Base-by-base conservation (phyloP, 495 filamentous ascomycete species). In the Cryomyces minteri region DNA sequence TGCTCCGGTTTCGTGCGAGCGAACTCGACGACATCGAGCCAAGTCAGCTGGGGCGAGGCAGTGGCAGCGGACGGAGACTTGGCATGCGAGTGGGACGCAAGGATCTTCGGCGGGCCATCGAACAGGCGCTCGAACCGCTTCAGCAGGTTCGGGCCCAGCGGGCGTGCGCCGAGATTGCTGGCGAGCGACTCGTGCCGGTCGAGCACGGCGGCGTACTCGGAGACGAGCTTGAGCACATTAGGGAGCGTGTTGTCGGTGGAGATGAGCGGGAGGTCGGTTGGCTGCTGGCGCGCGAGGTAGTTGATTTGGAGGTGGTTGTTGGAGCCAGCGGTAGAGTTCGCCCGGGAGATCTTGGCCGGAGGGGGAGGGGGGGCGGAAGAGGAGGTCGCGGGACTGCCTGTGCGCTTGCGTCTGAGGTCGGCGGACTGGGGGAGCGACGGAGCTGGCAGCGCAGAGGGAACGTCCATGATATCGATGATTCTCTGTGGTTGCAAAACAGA, bases 111-210 rank as follows among this genome's bases (percentile, higher is more conserved):
- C 18, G 78, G 74, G 0, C 82, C 84, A 48, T 90, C 85, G 52
- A 93, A 92, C 8, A 87, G 64, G 34, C 82, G 72, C 62, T 92
- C 84, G 59, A 92, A 85, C 32, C 82, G 79, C 62, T 86, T 83
- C 45, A 90, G 74, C 43, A 92, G 64, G 36, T 87, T 83, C 32
- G 84, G 82, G 5, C 80, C 84, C 8, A 86, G 70, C 10, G 86
- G 82, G 45, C 84, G 80, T 39, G 84, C 84, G 54, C 85, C 85
- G 12, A 93, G 69, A 54, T 87, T 90, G 43, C 78, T 76, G 39
- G 85, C 84, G 45, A 93, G 75, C 53, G 80, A 85, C 62, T 93
- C 85, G 57, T 88, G 80, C 32, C 84, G 75, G 48, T 84, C 79
- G 18, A 93, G 67, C 14, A 92, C 82, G 39, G 79, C 84, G 49